phyloP scores from a whole-genome alignment of 768 basidiomycete species.

The Tricholomella constricta region DNA sequence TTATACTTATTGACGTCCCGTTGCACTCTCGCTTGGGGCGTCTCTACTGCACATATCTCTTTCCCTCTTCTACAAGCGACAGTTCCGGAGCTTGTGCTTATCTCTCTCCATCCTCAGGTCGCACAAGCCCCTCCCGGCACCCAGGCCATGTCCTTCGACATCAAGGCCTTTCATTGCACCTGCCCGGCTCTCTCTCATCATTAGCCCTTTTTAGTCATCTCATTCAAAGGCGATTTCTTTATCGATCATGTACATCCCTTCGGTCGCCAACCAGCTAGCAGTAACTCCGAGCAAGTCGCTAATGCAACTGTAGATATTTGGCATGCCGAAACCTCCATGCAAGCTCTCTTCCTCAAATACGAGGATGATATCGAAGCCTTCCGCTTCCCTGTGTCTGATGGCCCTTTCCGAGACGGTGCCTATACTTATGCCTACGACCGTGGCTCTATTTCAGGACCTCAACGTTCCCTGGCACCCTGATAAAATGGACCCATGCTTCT shows the following conservation, averaged over 20 bases:
- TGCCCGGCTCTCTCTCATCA: not conserved
- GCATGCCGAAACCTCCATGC: slow-evolving; percentile 12
- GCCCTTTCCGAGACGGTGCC: not conserved
- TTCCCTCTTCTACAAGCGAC: too few species aligned
- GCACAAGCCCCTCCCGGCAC: too few species aligned
- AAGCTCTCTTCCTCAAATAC: slow-evolving; percentile 23
- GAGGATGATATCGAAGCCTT: slow-evolving; percentile 28
- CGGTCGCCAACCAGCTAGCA: slow-evolving; percentile 10
- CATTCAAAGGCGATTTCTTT: too few species aligned
- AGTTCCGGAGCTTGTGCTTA: too few species aligned
- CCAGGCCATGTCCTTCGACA: slow-evolving; percentile 28
- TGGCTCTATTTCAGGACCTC: slow-evolving; percentile 13
- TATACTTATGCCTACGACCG: slow-evolving; percentile 23
- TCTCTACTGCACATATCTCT: too few species aligned
- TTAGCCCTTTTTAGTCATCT: too few species aligned
- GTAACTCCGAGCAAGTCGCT: not conserved
- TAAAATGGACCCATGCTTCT: slow-evolving; percentile 28
- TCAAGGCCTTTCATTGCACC: slow-evolving; percentile 28
- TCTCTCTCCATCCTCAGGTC: too few species aligned
- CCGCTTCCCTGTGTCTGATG: slow-evolving; percentile 15
- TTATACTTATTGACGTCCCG: too few species aligned
- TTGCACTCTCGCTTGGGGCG: too few species aligned
- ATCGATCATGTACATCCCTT: slow-evolving; percentile 21
- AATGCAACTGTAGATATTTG: slow-evolving; percentile 32
- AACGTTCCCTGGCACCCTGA: too few species aligned